phyloP scores from a whole-genome alignment of 2,329 filamentous ascomycete genomes.

The Botrytis galanthina region DNA sequence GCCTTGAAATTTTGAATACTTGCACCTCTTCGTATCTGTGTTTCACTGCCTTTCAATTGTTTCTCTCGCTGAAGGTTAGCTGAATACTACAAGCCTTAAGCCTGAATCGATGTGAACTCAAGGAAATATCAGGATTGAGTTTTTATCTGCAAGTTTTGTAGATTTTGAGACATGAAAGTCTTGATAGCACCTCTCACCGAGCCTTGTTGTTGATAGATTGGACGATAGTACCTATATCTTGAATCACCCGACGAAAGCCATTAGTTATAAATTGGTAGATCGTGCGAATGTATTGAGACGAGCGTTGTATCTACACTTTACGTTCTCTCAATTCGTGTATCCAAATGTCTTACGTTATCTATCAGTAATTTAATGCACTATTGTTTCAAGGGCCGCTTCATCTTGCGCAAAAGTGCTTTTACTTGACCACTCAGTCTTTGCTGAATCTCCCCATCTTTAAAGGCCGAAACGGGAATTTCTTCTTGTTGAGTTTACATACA shows the following conservation, averaged over 20 bases:
- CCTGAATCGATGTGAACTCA: too few relatives aligned
- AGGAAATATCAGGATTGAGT: neutral
- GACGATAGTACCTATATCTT: neutral
- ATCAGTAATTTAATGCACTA: rapidly evolving
- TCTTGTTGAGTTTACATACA: neutral
- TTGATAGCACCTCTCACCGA: neutral
- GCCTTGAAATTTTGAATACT: neutral
- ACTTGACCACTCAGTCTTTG: neutral
- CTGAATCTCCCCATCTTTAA: neutral
- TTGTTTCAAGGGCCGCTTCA: neutral
- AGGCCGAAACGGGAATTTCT: neutral
- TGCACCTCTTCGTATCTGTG: neutral
- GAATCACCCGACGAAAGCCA: neutral
- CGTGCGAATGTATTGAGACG: neutral
- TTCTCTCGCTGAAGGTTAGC: neutral
- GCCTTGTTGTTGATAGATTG: rapidly evolving
- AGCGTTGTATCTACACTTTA: neutral
- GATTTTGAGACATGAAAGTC: neutral
- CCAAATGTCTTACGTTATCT: neutral
- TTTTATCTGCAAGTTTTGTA: neutral
- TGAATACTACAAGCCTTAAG: neutral
- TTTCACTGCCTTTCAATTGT: neutral
- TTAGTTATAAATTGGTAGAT: neutral
- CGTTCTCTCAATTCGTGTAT: neutral
- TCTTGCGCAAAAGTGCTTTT: neutral